A percentile compares a stretch with the other conserved stretches of the same genome.
These are phyloP conservation scores for Chlorella variabilis DNA, from an alignment of 163 green algal species.

Conservation along the genomic window DNA sequence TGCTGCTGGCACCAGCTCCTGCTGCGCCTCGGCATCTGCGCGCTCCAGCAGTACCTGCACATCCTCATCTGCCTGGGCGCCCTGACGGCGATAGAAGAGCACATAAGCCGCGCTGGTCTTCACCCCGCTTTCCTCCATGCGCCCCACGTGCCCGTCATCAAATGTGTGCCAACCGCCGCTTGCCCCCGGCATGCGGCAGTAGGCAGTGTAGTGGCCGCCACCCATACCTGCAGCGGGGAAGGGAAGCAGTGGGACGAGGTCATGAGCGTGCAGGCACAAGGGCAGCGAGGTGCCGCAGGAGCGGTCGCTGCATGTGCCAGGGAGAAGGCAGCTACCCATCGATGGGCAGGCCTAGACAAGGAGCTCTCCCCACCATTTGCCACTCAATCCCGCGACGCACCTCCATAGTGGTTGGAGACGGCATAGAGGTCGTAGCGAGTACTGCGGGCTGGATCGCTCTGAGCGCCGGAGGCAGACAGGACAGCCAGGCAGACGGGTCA, in stretches of 20 bases:
- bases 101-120: conserved; percentile 85
- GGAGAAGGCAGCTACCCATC: neutral
- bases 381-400: conserved; percentile 23
- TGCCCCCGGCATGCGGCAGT: conserved; percentile 65
- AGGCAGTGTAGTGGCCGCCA: conserved; percentile 97
- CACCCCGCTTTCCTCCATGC: conserved; percentile 55
- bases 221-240: conserved; percentile 4
- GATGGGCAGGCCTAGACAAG: too few species aligned
- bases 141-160: conserved; percentile 80
- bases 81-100: conserved; percentile 88
- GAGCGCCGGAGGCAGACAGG: too few species aligned
- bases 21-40: neutral
- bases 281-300: neutral
- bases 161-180: conserved; percentile 75
- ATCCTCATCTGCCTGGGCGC: neutral
- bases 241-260: neutral
- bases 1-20: neutral
- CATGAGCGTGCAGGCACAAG: neutral
- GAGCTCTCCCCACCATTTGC: too few species aligned
- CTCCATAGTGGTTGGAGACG: conserved; percentile 94
- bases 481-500: too few species aligned
- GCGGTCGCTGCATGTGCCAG: too few species aligned
- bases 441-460: neutral
- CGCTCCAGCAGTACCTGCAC: conserved; percentile 13
- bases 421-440: conserved; percentile 89